These are phyloP conservation scores for Diaporthe sp. DNA, from an alignment of 2,329 filamentous ascomycete genomes.

Conservation along the genomic window DNA sequence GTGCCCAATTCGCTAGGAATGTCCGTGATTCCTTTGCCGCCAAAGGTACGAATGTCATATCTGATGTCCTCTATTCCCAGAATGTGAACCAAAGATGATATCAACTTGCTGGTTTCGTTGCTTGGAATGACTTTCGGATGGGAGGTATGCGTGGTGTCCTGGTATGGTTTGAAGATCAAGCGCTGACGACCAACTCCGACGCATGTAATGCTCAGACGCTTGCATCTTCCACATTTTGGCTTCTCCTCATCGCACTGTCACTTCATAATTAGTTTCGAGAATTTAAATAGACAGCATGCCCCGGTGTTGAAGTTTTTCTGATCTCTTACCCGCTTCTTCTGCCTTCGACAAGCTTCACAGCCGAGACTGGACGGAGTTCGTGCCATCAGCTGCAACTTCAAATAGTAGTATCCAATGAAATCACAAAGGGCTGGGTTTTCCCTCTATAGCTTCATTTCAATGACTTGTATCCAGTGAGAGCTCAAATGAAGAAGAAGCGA, in stretches of 20 bases:
- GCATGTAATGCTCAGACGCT: constrained; percentile 33
- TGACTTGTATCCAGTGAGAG: background rate
- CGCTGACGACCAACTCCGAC: constrained; percentile 34
- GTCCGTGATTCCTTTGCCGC: constrained; percentile 32
- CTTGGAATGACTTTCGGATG: background rate
- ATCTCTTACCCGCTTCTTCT: constrained; percentile 34
- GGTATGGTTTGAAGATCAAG: constrained; percentile 36
- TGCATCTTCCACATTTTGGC: constrained; percentile 35
- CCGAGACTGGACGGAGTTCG: constrained; percentile 33
- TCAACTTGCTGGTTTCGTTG: background rate
- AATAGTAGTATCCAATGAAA: background rate
- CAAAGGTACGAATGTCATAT: constrained; percentile 34
- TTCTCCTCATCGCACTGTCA: constrained; percentile 35
- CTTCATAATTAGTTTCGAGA: background rate
- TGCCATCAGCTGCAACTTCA: background rate
- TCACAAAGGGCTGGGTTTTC: background rate
- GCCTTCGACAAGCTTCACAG: constrained; percentile 36
- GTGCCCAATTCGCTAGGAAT: constrained; percentile 33
- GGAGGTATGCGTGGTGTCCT: background rate
- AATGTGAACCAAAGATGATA: constrained; percentile 26
- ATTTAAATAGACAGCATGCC: background rate
- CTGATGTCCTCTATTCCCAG: constrained; percentile 33
- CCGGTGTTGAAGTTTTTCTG: background rate
- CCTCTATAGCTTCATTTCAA: background rate
- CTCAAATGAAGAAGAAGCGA: background rate